Percentiles rank a stretch among this genome's conserved stretches.
Conservation (phyloP, 2,329 filamentous ascomycete genomes). For the Fusarium poae region DNA sequence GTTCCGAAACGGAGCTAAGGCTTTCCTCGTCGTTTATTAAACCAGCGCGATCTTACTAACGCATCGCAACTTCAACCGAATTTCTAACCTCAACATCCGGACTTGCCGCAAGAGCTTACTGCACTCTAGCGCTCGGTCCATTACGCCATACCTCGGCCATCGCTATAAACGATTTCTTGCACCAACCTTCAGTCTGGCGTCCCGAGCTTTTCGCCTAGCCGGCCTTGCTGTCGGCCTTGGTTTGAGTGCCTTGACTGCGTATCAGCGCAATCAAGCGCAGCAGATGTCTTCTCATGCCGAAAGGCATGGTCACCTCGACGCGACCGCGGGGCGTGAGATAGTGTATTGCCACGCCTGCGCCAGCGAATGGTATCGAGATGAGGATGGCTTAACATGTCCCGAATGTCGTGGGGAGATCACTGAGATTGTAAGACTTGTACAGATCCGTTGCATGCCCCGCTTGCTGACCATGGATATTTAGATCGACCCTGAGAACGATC, state of each 20-base stretch:
- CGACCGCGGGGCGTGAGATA: conserved; percentile 71
- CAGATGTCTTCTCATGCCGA: conserved; percentile 55
- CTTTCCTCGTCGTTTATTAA: conserved; percentile 9
- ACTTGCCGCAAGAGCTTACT: conserved; percentile 10
- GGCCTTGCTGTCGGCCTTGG: conserved; percentile 71
- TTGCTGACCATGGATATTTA: conserved; percentile 50
- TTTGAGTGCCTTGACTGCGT: conserved; percentile 68
- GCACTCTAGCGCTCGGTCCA: conserved; percentile 7
- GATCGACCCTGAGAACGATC: conserved; percentile 72
- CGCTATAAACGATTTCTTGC: conserved; percentile 10
- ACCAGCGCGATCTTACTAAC: background rate
- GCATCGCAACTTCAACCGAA: conserved; percentile 1
- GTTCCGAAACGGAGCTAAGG: conserved; percentile 6
- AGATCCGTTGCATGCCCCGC: background rate
- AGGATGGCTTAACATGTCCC: conserved; percentile 78
- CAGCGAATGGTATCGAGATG: conserved; percentile 83
- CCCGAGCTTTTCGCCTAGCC: conserved; percentile 65
- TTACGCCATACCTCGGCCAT: conserved; percentile 8
- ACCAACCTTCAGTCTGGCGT: conserved; percentile 64
- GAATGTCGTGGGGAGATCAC: conserved; percentile 82
- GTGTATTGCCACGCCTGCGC: conserved; percentile 88
- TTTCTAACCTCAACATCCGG: conserved; percentile 12
- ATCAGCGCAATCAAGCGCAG: conserved; percentile 61
- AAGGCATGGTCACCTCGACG: conserved; percentile 61
- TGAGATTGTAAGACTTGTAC: conserved; percentile 78